Conservation (phyloP, 768 basidiomycete genomes). For the Agaricus subrufescens region DNA sequence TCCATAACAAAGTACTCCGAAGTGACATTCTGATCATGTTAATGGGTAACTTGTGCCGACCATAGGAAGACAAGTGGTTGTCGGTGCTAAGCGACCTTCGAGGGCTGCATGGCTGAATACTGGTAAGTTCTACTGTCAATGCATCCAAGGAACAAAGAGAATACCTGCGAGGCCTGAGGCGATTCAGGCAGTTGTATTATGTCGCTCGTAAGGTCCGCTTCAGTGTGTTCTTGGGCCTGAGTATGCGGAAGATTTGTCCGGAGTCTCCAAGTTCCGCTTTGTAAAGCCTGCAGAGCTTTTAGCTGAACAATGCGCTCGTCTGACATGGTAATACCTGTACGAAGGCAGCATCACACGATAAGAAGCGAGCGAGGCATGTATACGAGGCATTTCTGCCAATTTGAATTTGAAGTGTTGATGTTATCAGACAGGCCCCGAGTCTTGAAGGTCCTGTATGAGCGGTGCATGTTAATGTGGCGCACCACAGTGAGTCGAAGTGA, state of each 20-base stretch:
- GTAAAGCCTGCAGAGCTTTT: background rate
- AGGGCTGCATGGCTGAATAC: background rate
- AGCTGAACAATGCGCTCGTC: slow-evolving; percentile 3
- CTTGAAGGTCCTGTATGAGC: background rate
- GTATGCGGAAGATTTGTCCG: background rate
- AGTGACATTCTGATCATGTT: background rate
- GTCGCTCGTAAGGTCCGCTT: background rate
- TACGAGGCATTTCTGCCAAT: background rate
- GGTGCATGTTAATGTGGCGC: background rate
- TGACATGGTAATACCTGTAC: background rate
- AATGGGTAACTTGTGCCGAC: no score
- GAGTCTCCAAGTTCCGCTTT: background rate
- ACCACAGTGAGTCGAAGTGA: no score
- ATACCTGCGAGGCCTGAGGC: background rate
- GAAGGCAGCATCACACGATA: slow-evolving; percentile 1
- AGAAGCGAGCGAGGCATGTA: background rate
- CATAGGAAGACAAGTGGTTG: no score
- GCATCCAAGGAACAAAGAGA: background rate
- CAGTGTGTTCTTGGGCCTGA: background rate
- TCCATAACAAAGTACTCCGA: background rate
- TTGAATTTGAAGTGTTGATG: background rate
- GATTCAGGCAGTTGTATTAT: background rate
- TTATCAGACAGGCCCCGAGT: background rate
- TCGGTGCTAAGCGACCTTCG: no score
- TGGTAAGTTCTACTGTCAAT: background rate